Evolutionary conservation across 768 basidiomycete genomes (phyloP).

Genomic region (Pleurotus ostreatus): DNA sequence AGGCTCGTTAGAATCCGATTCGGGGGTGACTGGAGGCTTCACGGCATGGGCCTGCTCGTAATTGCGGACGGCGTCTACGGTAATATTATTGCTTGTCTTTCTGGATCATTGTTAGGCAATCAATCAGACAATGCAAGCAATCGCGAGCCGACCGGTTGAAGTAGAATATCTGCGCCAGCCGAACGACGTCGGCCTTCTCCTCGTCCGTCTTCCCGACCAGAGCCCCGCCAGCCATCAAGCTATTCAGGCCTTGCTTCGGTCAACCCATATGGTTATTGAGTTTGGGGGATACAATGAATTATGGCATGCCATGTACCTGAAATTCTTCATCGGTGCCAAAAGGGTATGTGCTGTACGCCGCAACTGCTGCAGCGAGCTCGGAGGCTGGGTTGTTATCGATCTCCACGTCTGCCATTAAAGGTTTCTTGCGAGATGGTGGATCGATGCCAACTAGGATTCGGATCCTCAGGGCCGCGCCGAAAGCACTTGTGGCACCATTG

Average conservation of each 20-base stretch:
- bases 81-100: slow-evolving; percentile 36
- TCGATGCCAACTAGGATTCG: no score
- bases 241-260: slow-evolving; percentile 62
- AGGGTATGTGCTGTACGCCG: slow-evolving; percentile 38
- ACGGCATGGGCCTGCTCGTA: slow-evolving; percentile 20
- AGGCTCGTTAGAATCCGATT: slow-evolving; percentile 19
- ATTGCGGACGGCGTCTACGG: slow-evolving; percentile 36
- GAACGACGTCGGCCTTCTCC: slow-evolving; percentile 42
- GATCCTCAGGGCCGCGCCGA: no score
- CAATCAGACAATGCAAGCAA: background rate
- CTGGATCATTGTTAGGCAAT: slow-evolving; percentile 17
- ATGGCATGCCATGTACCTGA: slow-evolving; percentile 36
- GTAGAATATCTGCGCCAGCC: slow-evolving; percentile 62
- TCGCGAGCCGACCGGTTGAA: slow-evolving; percentile 51
- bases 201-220: slow-evolving; percentile 30
- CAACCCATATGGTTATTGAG: slow-evolving; percentile 8
- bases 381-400: background rate
- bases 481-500: background rate
- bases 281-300: background rate
- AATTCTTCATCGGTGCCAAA: slow-evolving; percentile 57
- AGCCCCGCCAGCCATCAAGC: slow-evolving; percentile 43
- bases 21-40: slow-evolving; percentile 1
- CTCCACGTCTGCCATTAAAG: background rate
- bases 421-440: background rate
- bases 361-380: background rate